A percentile compares a stretch with the other conserved stretches of the same genome.
These are phyloP conservation scores for Ophiostoma sp. DNA, from an alignment of 2,329 filamentous ascomycete species.

Conservation along the genomic window DNA sequence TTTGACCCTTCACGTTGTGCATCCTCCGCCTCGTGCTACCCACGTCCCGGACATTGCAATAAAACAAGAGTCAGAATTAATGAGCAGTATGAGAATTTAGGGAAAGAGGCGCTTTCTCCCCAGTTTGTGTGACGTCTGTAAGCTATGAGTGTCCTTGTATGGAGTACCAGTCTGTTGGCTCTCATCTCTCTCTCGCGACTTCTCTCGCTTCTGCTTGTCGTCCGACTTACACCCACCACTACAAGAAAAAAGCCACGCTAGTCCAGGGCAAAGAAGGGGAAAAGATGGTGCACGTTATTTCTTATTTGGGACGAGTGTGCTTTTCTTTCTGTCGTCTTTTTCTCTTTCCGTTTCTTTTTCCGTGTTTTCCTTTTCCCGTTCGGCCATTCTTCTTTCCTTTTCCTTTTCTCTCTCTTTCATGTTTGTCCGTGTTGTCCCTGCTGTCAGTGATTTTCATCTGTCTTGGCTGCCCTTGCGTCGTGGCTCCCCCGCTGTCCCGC, in stretches of 20 bases:
- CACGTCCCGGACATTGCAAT: conserved; percentile 15
- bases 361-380: too few species aligned
- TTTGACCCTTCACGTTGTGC: not conserved
- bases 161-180: not conserved
- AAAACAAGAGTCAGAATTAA: not conserved
- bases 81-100: not conserved
- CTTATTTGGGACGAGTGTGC: not conserved
- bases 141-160: not conserved
- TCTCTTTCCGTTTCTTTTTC: not conserved
- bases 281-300: not conserved
- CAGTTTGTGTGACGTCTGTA: not conserved
- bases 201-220: not conserved
- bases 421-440: not conserved
- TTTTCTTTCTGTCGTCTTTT: not conserved
- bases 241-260: not conserved
- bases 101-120: not conserved
- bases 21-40: conserved; percentile 10
- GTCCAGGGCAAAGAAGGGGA: not conserved
- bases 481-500: not conserved
- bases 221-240: conserved; percentile 8
- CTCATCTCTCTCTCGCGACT: not conserved
- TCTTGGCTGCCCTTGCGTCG: conserved; percentile 10
- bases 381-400: not conserved
- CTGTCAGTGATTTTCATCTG: not conserved
- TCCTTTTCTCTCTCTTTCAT: not conserved